phyloP scores from a whole-genome alignment of 2,329 filamentous ascomycete genomes.

The Colletotrichum sp. region DNA sequence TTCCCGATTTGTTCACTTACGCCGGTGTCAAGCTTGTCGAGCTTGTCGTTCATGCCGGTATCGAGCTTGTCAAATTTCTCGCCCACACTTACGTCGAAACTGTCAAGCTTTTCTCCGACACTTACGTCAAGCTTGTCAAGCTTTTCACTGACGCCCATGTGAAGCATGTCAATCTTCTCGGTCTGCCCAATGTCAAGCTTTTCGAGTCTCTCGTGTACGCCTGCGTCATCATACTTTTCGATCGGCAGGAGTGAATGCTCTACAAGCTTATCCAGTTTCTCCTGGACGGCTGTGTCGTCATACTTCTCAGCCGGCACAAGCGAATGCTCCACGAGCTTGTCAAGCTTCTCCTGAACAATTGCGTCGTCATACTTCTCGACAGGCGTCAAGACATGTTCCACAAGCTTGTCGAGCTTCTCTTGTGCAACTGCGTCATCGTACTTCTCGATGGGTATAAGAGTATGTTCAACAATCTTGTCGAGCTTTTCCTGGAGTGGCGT shows the following conservation, averaged over 20 bases:
- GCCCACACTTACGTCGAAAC: constrained; percentile 55
- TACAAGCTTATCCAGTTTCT: constrained; percentile 9
- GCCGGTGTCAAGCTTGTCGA: constrained; percentile 40
- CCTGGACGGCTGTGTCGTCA: not conserved
- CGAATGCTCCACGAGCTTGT: constrained; percentile 64
- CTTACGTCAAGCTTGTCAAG: constrained; percentile 56
- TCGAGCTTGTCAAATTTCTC: constrained; percentile 40
- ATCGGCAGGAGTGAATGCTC: constrained; percentile 7
- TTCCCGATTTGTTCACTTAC: constrained; percentile 53
- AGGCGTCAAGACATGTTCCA: constrained; percentile 1
- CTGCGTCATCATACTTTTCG: constrained; percentile 26
- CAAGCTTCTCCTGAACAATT: constrained; percentile 26
- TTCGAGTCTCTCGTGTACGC: constrained; percentile 31
- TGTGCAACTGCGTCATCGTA: not conserved
- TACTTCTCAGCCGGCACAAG: constrained; percentile 24
- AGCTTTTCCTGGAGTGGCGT: constrained; percentile 41
- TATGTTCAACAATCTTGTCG: constrained; percentile 30
- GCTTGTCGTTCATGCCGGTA: constrained; percentile 28
- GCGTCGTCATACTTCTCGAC: constrained; percentile 24
- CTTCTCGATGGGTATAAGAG: not conserved
- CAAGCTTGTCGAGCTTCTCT: constrained; percentile 13
- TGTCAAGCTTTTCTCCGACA: constrained; percentile 32
- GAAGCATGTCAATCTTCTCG: constrained; percentile 22
- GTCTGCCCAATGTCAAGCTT: constrained; percentile 59
- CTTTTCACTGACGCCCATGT: constrained; percentile 58